Conservation (phyloP, 2,329 filamentous ascomycete species). For the Cadophora malorum region DNA sequence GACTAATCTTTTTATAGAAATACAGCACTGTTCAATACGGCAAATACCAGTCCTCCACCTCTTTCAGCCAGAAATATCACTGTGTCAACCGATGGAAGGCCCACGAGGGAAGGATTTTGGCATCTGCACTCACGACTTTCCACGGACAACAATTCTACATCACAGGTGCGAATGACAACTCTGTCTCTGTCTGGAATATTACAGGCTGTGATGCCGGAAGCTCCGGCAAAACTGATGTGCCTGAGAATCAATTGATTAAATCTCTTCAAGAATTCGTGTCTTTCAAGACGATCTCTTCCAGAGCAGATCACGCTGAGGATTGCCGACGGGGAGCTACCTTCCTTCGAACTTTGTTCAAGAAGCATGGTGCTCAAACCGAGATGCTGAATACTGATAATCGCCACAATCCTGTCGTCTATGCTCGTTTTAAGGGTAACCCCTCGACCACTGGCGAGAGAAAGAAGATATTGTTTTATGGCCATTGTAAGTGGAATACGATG, state of each 20-base stretch:
- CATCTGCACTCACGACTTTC: constrained; percentile 77
- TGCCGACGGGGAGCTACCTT: constrained; percentile 93
- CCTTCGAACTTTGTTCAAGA: constrained; percentile 87
- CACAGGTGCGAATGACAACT: constrained; percentile 92
- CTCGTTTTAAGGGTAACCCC: constrained; percentile 81
- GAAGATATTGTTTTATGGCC: constrained; percentile 94
- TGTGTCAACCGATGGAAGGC: constrained; percentile 80
- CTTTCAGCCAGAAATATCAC: constrained; percentile 81
- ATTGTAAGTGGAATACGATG: constrained; percentile 57
- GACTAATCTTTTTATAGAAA: constrained; percentile 54
- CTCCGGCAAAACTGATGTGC: constrained; percentile 36
- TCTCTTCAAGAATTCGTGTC: constrained; percentile 86
- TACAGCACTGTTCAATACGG: constrained; percentile 71
- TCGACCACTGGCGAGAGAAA: constrained; percentile 71
- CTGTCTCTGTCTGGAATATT: constrained; percentile 87
- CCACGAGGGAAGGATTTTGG: constrained; percentile 85
- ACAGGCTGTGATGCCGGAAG: constrained; percentile 46
- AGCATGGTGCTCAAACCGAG: constrained; percentile 86
- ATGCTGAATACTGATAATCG: constrained; percentile 83
- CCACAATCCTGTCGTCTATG: constrained; percentile 90
- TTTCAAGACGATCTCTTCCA: constrained; percentile 89
- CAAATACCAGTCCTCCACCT: constrained; percentile 55
- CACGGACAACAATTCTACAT: constrained; percentile 83
- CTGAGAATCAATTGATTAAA: constrained; percentile 66
- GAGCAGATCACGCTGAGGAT: constrained; percentile 85